Evolutionary conservation across 768 basidiomycete genomes (phyloP), one percentile per base, ranked within the genome.

Genomic region (Termitomyces sp.): DNA sequence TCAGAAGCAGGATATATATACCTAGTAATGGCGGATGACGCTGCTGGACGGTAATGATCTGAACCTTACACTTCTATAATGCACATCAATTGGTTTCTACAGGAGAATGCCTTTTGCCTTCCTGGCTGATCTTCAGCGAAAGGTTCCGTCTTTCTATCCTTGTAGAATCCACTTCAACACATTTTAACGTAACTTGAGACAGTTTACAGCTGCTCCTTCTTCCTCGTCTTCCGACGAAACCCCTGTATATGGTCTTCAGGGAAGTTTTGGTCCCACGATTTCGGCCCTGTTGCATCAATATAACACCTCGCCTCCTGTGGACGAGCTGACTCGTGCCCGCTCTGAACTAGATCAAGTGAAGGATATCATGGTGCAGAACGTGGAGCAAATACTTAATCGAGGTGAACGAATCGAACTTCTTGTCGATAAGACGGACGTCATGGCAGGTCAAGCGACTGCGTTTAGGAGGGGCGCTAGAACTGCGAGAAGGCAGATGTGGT

Each of bases 281-380:
- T 79, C 86, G 12, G 73, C 82, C 58, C 77, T 96, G 54, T 82
- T 96, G 85, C 80, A 90, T 64, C 84, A 86, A 47, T 99, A 91
- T 76, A 93, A 93, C 65, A 93, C 92, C 30, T 73, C 83, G 9
- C 94, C 95, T 15, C 94, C 92, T 37, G 70, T 78, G 8, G 97
- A 99, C 68, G 93, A 95, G 58, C 83, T 98, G 54, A 75, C 87
- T 19, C 89, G 92, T 58, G 96, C 96, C 5, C 94, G 94, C 66
- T 80, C 81, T 5, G 94, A 98, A 69, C 78, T 93, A 41, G 83
- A 84, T 57, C 90, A 92, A 61, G 90, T 97, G 45, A 98, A 97
- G 69, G 88, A 94, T 64, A 92, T 97, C 71, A 96, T 97, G 94
- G 95, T 98, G 49, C 91, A 98, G 71, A 98, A 98, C 68, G 95